A percentile compares a stretch with the other conserved stretches of the same genome.
Evolutionary conservation across 1,284 basidiomycete genomes (phyloP).

Genomic region (Papiliotrema laurentii): DNA sequence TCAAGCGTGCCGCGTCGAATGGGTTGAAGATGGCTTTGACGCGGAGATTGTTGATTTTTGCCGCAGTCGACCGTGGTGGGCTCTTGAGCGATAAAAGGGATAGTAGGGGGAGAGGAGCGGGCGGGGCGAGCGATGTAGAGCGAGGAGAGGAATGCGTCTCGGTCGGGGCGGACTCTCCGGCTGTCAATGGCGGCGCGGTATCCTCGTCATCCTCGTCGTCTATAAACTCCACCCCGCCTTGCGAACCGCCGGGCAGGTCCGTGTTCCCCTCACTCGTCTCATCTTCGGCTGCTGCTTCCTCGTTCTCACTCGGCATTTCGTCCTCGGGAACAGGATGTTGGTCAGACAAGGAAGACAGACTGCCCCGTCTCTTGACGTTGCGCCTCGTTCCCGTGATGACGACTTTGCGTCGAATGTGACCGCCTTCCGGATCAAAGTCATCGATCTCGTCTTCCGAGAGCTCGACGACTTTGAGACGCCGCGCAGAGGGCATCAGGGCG

Average conservation of each 20-base stretch:
- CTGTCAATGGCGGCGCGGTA: conserved; percentile 2
- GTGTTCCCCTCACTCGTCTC: conserved; percentile 5
- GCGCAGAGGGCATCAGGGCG: neutral
- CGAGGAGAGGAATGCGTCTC: conserved; percentile 6
- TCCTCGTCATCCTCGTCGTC: conserved; percentile 8
- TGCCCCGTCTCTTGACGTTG: conserved; percentile 7
- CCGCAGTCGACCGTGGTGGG: conserved; percentile 9
- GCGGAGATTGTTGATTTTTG: conserved; percentile 20
- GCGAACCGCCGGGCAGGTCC: conserved; percentile 1
- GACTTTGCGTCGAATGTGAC: conserved; percentile 13
- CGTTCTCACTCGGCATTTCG: neutral
- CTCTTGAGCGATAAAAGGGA: conserved; percentile 25
- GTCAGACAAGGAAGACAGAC: conserved; percentile 1
- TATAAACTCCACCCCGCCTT: neutral
- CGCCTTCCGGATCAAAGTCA: conserved; percentile 35
- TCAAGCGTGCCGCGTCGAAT: conserved; percentile 19
- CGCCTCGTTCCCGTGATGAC: conserved; percentile 26
- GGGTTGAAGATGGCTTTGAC: conserved; percentile 40
- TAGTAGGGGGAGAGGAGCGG: conserved; percentile 10
- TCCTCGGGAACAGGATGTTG: neutral
- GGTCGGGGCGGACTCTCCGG: conserved; percentile 6
- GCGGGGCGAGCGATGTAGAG: conserved; percentile 6
- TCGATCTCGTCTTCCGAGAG: conserved; percentile 35
- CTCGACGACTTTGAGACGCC: conserved; percentile 14
- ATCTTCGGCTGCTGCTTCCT: conserved; percentile 4